Percentiles rank a stretch among this genome's conserved stretches.
Evolutionary conservation across 768 basidiomycete species (phyloP).

Genomic region (Russula vinacea): DNA sequence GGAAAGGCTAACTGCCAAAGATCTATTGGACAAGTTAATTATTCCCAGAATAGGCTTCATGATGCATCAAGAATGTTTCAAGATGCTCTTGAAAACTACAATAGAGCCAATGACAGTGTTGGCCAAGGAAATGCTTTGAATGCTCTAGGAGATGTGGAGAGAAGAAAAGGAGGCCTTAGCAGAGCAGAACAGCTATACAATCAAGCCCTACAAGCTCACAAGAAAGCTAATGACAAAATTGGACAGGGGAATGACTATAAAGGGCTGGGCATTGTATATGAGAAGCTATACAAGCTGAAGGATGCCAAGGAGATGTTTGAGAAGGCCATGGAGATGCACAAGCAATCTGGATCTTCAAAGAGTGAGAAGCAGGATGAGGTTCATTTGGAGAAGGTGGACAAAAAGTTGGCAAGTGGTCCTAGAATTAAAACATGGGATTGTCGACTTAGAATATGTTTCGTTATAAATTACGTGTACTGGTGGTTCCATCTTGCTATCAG

Average conservation of each 20-base stretch:
- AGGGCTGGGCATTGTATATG: conserved; percentile 17
- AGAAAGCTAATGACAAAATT: conserved; percentile 20
- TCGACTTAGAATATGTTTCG: neutral
- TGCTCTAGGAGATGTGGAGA: conserved; percentile 20
- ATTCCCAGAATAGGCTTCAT: neutral
- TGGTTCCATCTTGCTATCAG: no score
- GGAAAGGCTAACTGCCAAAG: conserved; percentile 24
- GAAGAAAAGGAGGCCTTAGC: neutral
- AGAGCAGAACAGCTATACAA: conserved; percentile 15
- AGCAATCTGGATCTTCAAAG: neutral
- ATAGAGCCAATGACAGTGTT: conserved; percentile 12
- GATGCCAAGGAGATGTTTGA: conserved; percentile 22
- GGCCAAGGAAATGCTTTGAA: conserved; percentile 23
- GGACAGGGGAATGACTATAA: conserved; percentile 25
- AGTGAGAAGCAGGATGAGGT: conserved; percentile 16
- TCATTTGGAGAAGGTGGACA: conserved; percentile 10
- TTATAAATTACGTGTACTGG: no score
- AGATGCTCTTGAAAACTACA: conserved; percentile 17
- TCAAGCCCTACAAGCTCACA: conserved; percentile 13
- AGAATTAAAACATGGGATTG: neutral
- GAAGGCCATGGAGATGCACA: conserved; percentile 23
- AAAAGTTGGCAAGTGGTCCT: conserved; percentile 1
- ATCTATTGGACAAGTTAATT: conserved; percentile 9
- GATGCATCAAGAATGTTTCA: conserved; percentile 16
- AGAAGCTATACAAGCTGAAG: conserved; percentile 11